Evolutionary conservation across 78 protist species (phyloP).

Genomic region (Bigelowiella natans): DNA sequence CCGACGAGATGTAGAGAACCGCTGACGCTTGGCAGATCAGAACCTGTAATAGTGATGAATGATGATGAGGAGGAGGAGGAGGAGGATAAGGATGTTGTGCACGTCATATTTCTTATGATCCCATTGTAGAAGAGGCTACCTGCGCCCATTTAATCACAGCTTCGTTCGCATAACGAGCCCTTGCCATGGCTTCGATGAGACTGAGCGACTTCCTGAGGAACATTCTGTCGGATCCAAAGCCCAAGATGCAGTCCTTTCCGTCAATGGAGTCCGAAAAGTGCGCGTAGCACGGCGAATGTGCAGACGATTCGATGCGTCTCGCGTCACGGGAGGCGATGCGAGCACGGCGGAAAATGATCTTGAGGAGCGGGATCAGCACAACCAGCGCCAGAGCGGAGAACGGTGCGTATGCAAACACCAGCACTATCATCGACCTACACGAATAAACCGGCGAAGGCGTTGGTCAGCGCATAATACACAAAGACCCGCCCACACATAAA

Average conservation of each 20-base stretch:
- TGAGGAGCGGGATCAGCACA: background rate
- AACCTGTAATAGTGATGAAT: too few relatives aligned
- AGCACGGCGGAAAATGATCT: background rate
- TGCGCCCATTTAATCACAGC: slow-evolving; percentile 19
- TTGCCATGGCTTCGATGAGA: background rate
- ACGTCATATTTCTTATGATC: too few relatives aligned
- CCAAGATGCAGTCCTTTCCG: too few relatives aligned
- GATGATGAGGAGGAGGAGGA: too few relatives aligned
- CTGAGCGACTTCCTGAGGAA: too few relatives aligned
- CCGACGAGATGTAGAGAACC: background rate
- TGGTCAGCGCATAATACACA: too few relatives aligned
- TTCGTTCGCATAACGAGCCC: background rate
- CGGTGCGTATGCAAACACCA: slow-evolving; percentile 1
- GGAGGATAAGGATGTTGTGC: too few relatives aligned
- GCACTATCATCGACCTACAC: slow-evolving; percentile 4
- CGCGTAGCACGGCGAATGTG: slow-evolving; percentile 15
- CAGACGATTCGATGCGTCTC: background rate
- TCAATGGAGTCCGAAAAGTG: slow-evolving; percentile 2
- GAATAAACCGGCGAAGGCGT: too few relatives aligned
- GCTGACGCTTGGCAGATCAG: background rate
- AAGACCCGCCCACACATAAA: too few relatives aligned
- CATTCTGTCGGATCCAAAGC: too few relatives aligned
- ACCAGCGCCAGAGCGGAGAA: background rate
- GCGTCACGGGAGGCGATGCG: background rate
- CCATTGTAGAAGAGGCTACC: too few relatives aligned